phyloP scores from a whole-genome alignment of 2,329 filamentous ascomycete species.

The Fonsecaea erecta region DNA sequence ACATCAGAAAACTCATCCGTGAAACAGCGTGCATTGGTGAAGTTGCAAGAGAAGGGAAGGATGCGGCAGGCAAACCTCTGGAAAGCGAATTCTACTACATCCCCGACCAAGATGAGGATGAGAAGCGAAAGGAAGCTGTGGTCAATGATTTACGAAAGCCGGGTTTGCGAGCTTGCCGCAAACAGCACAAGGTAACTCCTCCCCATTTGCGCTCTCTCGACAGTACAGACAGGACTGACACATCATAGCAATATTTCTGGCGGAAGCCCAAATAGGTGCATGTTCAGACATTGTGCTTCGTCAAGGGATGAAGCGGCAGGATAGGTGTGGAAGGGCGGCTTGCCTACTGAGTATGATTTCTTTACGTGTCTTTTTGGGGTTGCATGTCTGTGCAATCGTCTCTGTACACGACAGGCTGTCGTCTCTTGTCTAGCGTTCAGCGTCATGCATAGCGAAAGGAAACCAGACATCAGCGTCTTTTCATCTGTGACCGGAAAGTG shows the following conservation, averaged over 20 bases:
- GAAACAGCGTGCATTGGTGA: constrained; percentile 79
- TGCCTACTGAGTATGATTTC: background rate
- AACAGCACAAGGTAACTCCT: constrained; percentile 87
- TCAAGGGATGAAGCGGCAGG: background rate
- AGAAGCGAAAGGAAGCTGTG: constrained; percentile 77
- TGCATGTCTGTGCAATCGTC: constrained; percentile 2
- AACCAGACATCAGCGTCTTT: constrained; percentile 8
- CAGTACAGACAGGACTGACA: constrained; percentile 20
- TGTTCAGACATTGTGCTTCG: background rate
- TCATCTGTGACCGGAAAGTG: background rate
- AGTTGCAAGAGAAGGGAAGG: constrained; percentile 88
- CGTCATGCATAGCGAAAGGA: constrained; percentile 23
- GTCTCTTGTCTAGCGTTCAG: constrained; percentile 21
- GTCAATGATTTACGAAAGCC: constrained; percentile 86
- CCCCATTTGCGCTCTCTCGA: background rate
- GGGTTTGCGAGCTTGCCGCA: constrained; percentile 84
- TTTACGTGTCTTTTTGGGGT: constrained; percentile 4
- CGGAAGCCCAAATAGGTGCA: constrained; percentile 62
- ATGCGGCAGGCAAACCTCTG: constrained; percentile 88
- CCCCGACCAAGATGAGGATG: constrained; percentile 81
- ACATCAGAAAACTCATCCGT: constrained; percentile 74
- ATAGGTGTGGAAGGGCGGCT: background rate
- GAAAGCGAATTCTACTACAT: constrained; percentile 98
- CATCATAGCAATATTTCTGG: constrained; percentile 72
- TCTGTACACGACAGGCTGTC: constrained; percentile 12